Conservation (phyloP, 768 basidiomycete genomes). For the Tylopilus sp. region DNA sequence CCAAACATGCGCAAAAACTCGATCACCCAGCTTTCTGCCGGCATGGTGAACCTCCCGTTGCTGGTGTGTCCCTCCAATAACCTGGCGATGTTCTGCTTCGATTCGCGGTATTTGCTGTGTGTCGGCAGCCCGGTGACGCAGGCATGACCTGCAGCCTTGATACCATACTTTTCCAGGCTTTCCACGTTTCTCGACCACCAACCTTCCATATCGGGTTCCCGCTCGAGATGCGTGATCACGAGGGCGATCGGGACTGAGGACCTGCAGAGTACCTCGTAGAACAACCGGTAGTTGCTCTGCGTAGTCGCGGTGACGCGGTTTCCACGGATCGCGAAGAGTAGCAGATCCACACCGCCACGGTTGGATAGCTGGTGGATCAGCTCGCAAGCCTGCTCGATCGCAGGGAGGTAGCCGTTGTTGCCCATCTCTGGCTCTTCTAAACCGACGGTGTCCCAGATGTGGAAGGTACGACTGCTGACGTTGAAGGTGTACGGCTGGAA, state of each 20-base stretch:
- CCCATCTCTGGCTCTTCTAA: slow-evolving; percentile 32
- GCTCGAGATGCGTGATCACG: slow-evolving; percentile 40
- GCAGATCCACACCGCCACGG: slow-evolving; percentile 37
- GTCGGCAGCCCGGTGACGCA: slow-evolving; percentile 34
- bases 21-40: slow-evolving; percentile 22
- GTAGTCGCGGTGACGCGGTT: slow-evolving; percentile 37
- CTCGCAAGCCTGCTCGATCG: slow-evolving; percentile 27
- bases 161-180: slow-evolving; percentile 23
- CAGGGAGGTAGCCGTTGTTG: slow-evolving; percentile 23
- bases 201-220: slow-evolving; percentile 31
- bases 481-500: slow-evolving; percentile 26
- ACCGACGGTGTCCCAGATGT: slow-evolving; percentile 36
- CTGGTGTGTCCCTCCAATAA: slow-evolving; percentile 15
- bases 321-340: slow-evolving; percentile 41
- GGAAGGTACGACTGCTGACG: slow-evolving; percentile 14
- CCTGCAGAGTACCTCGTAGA: slow-evolving; percentile 41
- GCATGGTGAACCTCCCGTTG: slow-evolving; percentile 24
- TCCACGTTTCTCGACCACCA: slow-evolving; percentile 33
- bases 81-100: slow-evolving; percentile 12
- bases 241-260: slow-evolving; percentile 29
- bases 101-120: slow-evolving; percentile 28
- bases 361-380: slow-evolving; percentile 33
- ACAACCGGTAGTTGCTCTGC: slow-evolving; percentile 39
- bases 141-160: slow-evolving; percentile 30
- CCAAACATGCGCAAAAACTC: slow-evolving; percentile 26